These are phyloP conservation scores for Scheffersomyces segobiensis DNA, from an alignment of 1,139 yeast species.

Conservation along the genomic window DNA sequence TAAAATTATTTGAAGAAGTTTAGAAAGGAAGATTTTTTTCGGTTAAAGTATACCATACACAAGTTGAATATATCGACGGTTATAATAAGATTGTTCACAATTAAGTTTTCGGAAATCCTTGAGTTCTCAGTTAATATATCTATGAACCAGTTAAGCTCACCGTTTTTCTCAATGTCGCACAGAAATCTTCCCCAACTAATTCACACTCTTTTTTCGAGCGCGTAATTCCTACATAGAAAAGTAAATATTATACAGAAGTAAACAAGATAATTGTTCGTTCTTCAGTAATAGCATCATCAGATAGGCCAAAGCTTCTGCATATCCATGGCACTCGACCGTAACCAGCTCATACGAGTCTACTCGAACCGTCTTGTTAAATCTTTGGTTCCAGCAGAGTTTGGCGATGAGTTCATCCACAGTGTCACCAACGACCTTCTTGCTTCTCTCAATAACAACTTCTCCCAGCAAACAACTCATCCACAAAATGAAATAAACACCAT, in stretches of 20 bases:
- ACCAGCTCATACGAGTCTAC: slow-evolving; percentile 37
- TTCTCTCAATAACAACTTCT: background rate
- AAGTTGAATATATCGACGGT: no score
- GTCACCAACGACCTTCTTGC: slow-evolving; percentile 28
- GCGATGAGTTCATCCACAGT: slow-evolving; percentile 38
- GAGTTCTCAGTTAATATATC: background rate
- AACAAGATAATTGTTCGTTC: background rate
- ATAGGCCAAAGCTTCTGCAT: background rate
- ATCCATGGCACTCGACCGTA: slow-evolving; percentile 30
- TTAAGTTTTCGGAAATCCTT: background rate
- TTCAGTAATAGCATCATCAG: background rate
- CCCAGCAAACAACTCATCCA: background rate
- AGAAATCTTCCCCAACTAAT: background rate
- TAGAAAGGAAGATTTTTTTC: background rate
- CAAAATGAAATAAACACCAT: slow-evolving; percentile 17
- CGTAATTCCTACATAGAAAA: background rate
- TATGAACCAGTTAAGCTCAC: background rate
- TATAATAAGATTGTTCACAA: no score
- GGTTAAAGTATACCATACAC: no score
- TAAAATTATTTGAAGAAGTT: background rate
- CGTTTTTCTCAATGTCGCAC: background rate
- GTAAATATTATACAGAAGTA: background rate
- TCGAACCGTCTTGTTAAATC: slow-evolving; percentile 39
- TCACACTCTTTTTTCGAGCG: background rate
- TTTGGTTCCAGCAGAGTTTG: slow-evolving; percentile 40